Percentiles rank a stretch among this genome's conserved stretches.
Evolutionary conservation across 2,329 filamentous ascomycete genomes (phyloP).

Genomic region (Talaromyces marneffei): DNA sequence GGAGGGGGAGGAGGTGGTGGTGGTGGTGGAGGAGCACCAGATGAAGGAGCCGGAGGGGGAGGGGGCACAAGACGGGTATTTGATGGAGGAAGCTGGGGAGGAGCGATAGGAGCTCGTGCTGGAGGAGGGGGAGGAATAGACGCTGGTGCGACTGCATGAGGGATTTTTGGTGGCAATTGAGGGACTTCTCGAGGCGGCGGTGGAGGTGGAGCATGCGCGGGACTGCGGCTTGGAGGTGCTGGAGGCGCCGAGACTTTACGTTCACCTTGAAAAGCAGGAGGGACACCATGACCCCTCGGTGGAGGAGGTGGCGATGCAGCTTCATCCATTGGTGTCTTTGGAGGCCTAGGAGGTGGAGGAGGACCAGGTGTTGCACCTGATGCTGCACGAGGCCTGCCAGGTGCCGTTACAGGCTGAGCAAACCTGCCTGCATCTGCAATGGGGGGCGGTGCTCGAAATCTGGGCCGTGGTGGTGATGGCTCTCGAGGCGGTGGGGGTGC

Average conservation of each 20-base stretch:
- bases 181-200: slow-evolving; percentile 50
- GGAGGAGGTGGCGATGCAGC: slow-evolving; percentile 51
- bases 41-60: slow-evolving; percentile 25
- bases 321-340: slow-evolving; percentile 67
- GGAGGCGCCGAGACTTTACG: slow-evolving; percentile 59
- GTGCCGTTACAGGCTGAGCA: slow-evolving; percentile 51
- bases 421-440: slow-evolving; percentile 86
- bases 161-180: slow-evolving; percentile 36
- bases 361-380: slow-evolving; percentile 54
- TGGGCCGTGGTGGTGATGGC: slow-evolving; percentile 62
- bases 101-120: slow-evolving; percentile 34
- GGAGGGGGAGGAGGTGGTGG: slow-evolving; percentile 40
- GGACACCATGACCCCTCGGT: slow-evolving; percentile 50
- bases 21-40: slow-evolving; percentile 36
- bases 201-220: slow-evolving; percentile 60
- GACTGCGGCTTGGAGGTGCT: slow-evolving; percentile 65
- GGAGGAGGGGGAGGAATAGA: slow-evolving; percentile 49
- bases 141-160: slow-evolving; percentile 28
- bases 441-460: slow-evolving; percentile 80
- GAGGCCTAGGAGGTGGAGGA: slow-evolving; percentile 62
- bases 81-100: slow-evolving; percentile 38
- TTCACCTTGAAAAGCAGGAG: slow-evolving; percentile 70
- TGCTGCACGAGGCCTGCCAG: slow-evolving; percentile 46
- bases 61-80: slow-evolving; percentile 16
- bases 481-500: slow-evolving; percentile 60